Base-by-base conservation (phyloP, 305 asterid genomes). In the Plantago coronopus region DNA sequence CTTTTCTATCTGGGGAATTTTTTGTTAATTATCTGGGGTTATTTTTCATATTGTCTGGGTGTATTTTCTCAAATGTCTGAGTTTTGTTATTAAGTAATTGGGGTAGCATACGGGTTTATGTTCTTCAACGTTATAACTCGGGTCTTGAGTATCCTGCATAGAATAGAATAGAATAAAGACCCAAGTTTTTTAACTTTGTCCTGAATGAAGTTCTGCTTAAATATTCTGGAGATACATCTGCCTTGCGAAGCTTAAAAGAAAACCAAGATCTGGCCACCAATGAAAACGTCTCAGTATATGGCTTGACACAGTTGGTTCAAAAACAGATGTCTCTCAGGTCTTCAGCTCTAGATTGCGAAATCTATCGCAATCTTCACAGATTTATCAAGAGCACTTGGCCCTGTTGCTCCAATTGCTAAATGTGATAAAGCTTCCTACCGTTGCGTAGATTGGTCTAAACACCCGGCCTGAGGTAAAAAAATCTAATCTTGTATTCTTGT, bases 161-260 rank as follows among this genome's bases (percentile, higher is more conserved):
- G n/a, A n/a, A n/a, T n/a, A n/a, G n/a, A n/a, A n/a, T n/a, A n/a
- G n/a, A n/a, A n/a, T n/a, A n/a, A n/a, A n/a, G n/a, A n/a, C n/a
- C n/a, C n/a, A n/a, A n/a, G n/a, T n/a, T n/a, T n/a, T n/a, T n/a
- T n/a, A n/a, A n/a, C n/a, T n/a, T n/a, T 78, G 96, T 90, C 23
- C 57, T 91, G 46, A 81, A 81, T 76, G 96, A 91, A 79, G 78
- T 84, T 64, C 76, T 91, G 74, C 65, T 76, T 71, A 65, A 72
- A 21, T 51, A 88, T 59, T 34, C 67, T 44, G 83, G 80, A 71
- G 84, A 76, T 17, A 72, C 68, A 56, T 66, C 87, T 17, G 48
- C 72, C 34, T 38, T 54, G 61, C 81, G 10, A 91, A 80, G 74
- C 82, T 88, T 56, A 88, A 83, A 54, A 54, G 88, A 78, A 64